phyloP scores from a whole-genome alignment of 495 filamentous ascomycete genomes.

The Penicillium cosmopolitanum region DNA sequence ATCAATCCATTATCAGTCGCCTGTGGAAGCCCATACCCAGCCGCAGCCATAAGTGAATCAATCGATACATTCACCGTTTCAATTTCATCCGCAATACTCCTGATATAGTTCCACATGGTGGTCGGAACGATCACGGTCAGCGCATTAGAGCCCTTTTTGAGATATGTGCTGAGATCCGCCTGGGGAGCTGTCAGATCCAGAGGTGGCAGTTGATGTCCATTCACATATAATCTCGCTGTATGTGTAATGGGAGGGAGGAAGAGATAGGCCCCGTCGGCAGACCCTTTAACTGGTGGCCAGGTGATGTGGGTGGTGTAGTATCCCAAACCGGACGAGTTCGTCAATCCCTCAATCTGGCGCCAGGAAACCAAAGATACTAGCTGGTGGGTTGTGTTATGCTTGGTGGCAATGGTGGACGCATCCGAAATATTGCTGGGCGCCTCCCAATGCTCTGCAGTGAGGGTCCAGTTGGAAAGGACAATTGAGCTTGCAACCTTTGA shows the following conservation, averaged over 20 bases:
- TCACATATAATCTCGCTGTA: slow-evolving; percentile 19
- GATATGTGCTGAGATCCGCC: slow-evolving; percentile 21
- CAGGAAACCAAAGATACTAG: slow-evolving; percentile 39
- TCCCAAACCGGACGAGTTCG: slow-evolving; percentile 65
- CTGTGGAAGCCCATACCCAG: slow-evolving; percentile 4
- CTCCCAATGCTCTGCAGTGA: slow-evolving; percentile 45
- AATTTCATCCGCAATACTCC: slow-evolving; percentile 20
- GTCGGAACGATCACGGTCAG: slow-evolving; percentile 25
- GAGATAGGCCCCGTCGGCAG: slow-evolving; percentile 30
- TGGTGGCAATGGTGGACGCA: slow-evolving; percentile 23
- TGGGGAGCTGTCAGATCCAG: slow-evolving; percentile 24
- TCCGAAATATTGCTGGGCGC: slow-evolving; percentile 37
- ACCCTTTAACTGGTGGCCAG: slow-evolving; percentile 30
- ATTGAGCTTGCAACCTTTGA: slow-evolving; percentile 14
- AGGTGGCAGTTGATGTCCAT: slow-evolving; percentile 22
- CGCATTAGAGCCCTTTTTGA: slow-evolving; percentile 18
- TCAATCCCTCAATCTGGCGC: slow-evolving; percentile 56
- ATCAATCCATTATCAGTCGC: slow-evolving; percentile 22
- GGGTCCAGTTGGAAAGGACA: slow-evolving; percentile 43
- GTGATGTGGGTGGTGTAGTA: slow-evolving; percentile 53
- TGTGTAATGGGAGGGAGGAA: slow-evolving; percentile 21
- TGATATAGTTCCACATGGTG: slow-evolving; percentile 34
- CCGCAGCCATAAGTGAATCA: not conserved
- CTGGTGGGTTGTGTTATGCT: slow-evolving; percentile 37
- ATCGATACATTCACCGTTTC: not conserved